Conservation (phyloP, 1,284 basidiomycete species). For the Cryptococcus maquisensis region DNA sequence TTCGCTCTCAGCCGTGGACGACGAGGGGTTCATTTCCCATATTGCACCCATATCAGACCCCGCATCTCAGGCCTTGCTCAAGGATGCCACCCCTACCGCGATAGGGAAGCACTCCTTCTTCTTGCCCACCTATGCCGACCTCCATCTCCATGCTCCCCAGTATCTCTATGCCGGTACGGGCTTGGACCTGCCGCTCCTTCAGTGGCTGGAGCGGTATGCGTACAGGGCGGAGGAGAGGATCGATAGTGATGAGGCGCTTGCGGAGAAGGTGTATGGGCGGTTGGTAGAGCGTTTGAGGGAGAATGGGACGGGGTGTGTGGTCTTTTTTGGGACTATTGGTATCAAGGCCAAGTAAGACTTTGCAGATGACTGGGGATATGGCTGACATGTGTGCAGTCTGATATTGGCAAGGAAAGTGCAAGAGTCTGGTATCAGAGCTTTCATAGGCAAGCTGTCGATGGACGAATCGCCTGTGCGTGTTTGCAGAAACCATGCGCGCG, state of each 20-base stretch:
- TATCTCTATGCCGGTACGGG: slow-evolving; percentile 80
- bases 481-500: neutral
- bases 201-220: slow-evolving; percentile 73
- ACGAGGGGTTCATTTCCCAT: slow-evolving; percentile 57
- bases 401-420: slow-evolving; percentile 70
- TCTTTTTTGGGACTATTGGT: slow-evolving; percentile 76
- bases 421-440: slow-evolving; percentile 65
- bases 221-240: slow-evolving; percentile 72
- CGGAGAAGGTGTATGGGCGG: slow-evolving; percentile 61
- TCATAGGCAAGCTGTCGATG: slow-evolving; percentile 81
- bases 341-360: slow-evolving; percentile 66
- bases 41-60: slow-evolving; percentile 50
- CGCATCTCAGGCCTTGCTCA: slow-evolving; percentile 37
- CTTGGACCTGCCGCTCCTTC: slow-evolving; percentile 72
- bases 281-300: slow-evolving; percentile 62
- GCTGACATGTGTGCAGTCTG: slow-evolving; percentile 52
- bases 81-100: neutral
- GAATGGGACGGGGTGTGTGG: slow-evolving; percentile 68
- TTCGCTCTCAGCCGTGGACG: slow-evolving; percentile 52
- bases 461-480: slow-evolving; percentile 56
- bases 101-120: slow-evolving; percentile 61
- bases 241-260: slow-evolving; percentile 60
- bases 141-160: slow-evolving; percentile 80
- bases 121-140: slow-evolving; percentile 70
- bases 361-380: neutral